Evolutionary conservation across 257 asterid genomes (phyloP).

Genomic region (Solanum sparsipilum): DNA sequence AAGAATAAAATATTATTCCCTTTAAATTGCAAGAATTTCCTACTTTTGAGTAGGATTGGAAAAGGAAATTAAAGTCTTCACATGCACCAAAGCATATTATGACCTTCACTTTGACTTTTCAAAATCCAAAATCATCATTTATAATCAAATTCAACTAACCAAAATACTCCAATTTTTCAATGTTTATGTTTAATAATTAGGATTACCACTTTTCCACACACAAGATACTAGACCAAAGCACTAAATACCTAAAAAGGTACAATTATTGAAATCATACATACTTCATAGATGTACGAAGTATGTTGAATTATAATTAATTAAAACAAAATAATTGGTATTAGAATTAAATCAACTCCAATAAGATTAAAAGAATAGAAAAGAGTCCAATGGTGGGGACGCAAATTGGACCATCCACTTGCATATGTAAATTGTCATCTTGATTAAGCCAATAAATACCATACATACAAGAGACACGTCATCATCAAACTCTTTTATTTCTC

Average conservation of each 20-base stretch:
- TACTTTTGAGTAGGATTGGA: background rate
- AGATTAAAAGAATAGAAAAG: background rate
- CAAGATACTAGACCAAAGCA: background rate
- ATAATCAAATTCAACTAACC: background rate
- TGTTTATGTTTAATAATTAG: background rate
- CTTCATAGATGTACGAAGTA: background rate
- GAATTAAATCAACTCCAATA: background rate
- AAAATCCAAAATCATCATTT: background rate
- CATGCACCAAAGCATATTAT: background rate
- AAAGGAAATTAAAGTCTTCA: background rate
- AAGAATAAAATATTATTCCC: background rate
- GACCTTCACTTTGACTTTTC: background rate
- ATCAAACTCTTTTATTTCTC: slow-evolving; percentile 4
- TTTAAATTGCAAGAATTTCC: background rate
- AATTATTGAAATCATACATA: background rate
- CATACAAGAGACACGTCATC: background rate
- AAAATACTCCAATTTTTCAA: background rate
- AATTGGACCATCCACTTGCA: slow-evolving; percentile 19
- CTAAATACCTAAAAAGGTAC: background rate
- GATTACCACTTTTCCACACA: background rate
- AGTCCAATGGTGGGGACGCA: background rate
- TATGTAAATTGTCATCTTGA: slow-evolving; percentile 5
- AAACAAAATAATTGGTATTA: background rate
- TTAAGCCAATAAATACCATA: slow-evolving; percentile 13
- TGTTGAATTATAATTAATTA: background rate